Evolutionary conservation across 1,284 basidiomycete species (phyloP), one percentile per base, ranked within the genome.

Genomic region (Amylostereum areolatum): DNA sequence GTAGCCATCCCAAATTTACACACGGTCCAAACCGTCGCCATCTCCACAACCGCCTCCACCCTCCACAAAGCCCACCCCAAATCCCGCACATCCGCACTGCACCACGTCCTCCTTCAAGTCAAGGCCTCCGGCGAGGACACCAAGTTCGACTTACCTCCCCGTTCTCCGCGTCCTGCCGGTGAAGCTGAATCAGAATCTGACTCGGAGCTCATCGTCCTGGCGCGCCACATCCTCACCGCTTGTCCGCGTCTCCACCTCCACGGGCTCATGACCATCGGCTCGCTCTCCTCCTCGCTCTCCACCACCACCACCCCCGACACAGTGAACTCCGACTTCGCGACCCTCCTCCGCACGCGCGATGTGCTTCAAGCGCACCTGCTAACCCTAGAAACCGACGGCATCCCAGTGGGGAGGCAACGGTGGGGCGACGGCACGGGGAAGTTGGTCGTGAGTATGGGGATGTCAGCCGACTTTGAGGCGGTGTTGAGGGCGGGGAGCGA

Each of bases 201-300:
- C 11, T 55, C 77, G 2, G 82, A 85, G 30, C 71, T 94, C 28
- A 66, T 78, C 33, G 67, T 75, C 43, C 77, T 98, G 12, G 93
- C 90, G 1, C 69, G 66, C 40, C 81, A 90, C 58, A 75, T 99
- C 61, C 62, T 95, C 50, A 65, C 68, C 1, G 66, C 75, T 30
- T 99, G 96, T 63, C 87, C 89, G 0, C 73, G 71, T n/a, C 74
- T 99, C 32, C 76, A 75, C 18, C 68, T 99, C 2, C 78, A 83
- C 39, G 97, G 96, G 3, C 70, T 99, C 37, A 99, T 99, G 96
- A 98, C 96, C 0, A 99, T 99, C 59, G 96, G 97, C 2, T 83
- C 92, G 3, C 75, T 89, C 48, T 75, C 83, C 40, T 76, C 83
- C 52, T 92, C 89, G 2, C 74, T 87, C n/a, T 71, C 75, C n/a